Evolutionary conservation across 1,284 basidiomycete genomes (phyloP), one percentile per base, ranked within the genome.

Genomic region (Trametes polyzona): DNA sequence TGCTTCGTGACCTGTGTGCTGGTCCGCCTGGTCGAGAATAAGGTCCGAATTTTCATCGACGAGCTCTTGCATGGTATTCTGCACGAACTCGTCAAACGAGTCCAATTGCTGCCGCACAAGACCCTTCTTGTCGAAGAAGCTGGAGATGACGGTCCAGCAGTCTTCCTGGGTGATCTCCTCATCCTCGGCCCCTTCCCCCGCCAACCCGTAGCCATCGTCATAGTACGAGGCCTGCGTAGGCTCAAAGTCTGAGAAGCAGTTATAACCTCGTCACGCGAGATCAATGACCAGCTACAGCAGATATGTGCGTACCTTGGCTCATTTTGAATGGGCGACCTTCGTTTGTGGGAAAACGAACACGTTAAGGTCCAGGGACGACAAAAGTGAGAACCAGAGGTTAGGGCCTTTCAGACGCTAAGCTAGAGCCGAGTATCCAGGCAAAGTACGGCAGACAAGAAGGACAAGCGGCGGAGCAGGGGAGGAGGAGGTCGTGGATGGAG

Each of bases 31-130:
- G 76, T 99, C 96, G 49, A 99, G 80, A 59, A 96, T 96, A 69
- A 99, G 86, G 67, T 93, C 93, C 30, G 88, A 80, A 65, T 93
- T 95, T 77, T 99, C 97, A 71, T 99, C 96, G 32, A 99, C 96
- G 30, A 99, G 83, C 73, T 99, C 96, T 76, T 99, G 96, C 92
- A 99, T 98, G n/a, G 96, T 98, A 70, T 98, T 98, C 73, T 96
- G 94, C 47, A 99, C 93, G 70, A 99, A 99, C 76, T 99, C 97
- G 74, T 99, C 96, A 77, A 97, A 99, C 27, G 94, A 96, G 78
- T 97, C 95, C 55, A 99, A 86, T 74, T 99, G 96, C 74, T 99
- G 97, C 52, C 95, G 87, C 55, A 99, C 97, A 58, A 99, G 88
- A 76, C 96, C 96, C 75, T 97, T 98, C 73, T 96, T 92, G 61